Evolutionary conservation across 169 alveolate species (phyloP), one percentile per base, ranked within the genome.

Genomic region (Babesia ovata): DNA sequence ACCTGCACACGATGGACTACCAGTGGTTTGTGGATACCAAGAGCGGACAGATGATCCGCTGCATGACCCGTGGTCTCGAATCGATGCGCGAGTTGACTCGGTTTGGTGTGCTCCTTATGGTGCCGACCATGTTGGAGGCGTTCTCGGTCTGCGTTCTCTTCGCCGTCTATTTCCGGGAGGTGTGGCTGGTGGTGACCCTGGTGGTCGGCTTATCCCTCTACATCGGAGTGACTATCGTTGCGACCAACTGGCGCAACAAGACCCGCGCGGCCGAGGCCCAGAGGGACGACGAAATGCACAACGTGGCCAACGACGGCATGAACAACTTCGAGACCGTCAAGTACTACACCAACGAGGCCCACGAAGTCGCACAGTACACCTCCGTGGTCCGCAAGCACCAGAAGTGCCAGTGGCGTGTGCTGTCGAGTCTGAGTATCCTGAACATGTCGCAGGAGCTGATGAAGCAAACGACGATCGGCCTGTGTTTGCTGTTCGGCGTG

Each of bases 301-400:
- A 74, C 58, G 74, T 87, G 48, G 76, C 89, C 22, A 87, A 75
- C 66, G 94, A 90, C 57, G 85, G 91, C 3, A 60, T 90, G 53
- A 81, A 70, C 56, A 90, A 90, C 72, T 90, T 83, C 77, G 94
- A 90, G 66, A 84, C 88, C 62, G 93, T 90, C 53, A 90, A 90
- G 79, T 85, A 84, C 75, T 89, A 70, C 74, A 85, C 86, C 53
- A 89, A 89, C 79, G 94, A 89, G 65, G 26, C 63, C 52, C 77
- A 69, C 57, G 94, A 89, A 75, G 84, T 89, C 24, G 77, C 65
- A 39, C 72, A 73, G 54, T 86, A 79, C 49, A 75, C 81, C 28
- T 42, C 75, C 49, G 94, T 86, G 4, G 86, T 79, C 26, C 71
- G 77, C 17, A 70, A 83, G 59, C 86, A 87, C 59, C 78, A 87